A percentile compares a stretch with the other conserved stretches of the same genome.
Evolutionary conservation across 495 filamentous ascomycete species (phyloP).

Genomic region (Hapsidospora chrysogenum): DNA sequence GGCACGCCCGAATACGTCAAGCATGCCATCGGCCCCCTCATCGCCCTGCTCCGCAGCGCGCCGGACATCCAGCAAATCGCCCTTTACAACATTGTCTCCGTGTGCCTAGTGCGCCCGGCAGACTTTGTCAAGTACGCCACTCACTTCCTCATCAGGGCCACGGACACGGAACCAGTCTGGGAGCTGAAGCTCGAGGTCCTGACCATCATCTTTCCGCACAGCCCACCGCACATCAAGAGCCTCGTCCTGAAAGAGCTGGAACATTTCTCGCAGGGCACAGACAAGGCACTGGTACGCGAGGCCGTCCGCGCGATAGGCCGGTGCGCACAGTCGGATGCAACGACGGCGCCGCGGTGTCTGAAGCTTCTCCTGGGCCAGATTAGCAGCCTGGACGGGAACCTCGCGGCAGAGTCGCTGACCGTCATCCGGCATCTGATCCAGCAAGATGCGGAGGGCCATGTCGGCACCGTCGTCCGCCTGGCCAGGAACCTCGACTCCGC

Average conservation of each 20-base stretch:
- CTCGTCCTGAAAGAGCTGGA: constrained; percentile 84
- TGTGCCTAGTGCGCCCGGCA: constrained; percentile 54
- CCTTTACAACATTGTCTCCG: constrained; percentile 82
- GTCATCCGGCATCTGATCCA: constrained; percentile 93
- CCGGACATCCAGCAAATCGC: constrained; percentile 79
- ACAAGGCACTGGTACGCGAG: constrained; percentile 67
- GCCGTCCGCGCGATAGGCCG: constrained; percentile 83
- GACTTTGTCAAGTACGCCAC: constrained; percentile 69
- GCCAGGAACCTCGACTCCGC: constrained; percentile 80
- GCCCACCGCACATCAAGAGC: constrained; percentile 55
- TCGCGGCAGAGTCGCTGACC: constrained; percentile 81
- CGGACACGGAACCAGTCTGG: constrained; percentile 72
- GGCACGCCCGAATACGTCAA: constrained; percentile 58
- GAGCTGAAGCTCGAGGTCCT: constrained; percentile 80
- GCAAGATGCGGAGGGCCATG: constrained; percentile 62
- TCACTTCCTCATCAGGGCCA: constrained; percentile 72
- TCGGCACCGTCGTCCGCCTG: constrained; percentile 67
- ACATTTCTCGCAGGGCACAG: constrained; percentile 67
- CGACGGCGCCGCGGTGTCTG: constrained; percentile 59
- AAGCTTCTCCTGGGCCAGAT: constrained; percentile 70
- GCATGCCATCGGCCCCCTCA: constrained; percentile 59
- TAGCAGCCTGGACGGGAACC: constrained; percentile 63
- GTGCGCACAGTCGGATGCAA: constrained; percentile 64
- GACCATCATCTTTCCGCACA: constrained; percentile 75
- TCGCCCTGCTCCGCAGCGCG: constrained; percentile 67